Conservation (phyloP, 2,329 filamentous ascomycete genomes). For the Parastagonospora nodorum region DNA sequence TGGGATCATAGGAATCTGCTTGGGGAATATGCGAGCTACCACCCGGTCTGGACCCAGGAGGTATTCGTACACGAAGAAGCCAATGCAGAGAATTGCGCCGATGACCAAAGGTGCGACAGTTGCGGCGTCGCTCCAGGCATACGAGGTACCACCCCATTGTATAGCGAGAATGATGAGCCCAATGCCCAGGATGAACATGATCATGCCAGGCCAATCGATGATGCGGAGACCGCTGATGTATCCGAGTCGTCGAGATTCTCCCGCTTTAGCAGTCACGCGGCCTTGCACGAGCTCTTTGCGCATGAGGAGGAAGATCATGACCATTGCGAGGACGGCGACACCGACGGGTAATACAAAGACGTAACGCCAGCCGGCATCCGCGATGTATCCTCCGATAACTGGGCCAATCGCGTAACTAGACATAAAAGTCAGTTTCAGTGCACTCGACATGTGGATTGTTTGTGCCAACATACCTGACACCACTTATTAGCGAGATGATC, state of each 20-base stretch:
- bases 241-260: slow-evolving; percentile 38
- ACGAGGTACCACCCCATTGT: slow-evolving; percentile 63
- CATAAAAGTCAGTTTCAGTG: background rate
- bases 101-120: slow-evolving; percentile 61
- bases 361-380: slow-evolving; percentile 65
- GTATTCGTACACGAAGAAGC: slow-evolving; percentile 59
- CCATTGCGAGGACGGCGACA: slow-evolving; percentile 52
- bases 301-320: slow-evolving; percentile 62
- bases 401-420: slow-evolving; percentile 63
- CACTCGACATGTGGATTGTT: background rate
- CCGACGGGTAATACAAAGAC: slow-evolving; percentile 62
- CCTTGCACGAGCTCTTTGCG: slow-evolving; percentile 63
- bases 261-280: slow-evolving; percentile 47
- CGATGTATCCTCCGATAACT: slow-evolving; percentile 64
- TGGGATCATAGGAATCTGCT: slow-evolving; percentile 67
- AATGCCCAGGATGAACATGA: slow-evolving; percentile 42
- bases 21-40: slow-evolving; percentile 56
- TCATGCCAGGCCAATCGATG: slow-evolving; percentile 50
- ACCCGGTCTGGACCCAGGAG: slow-evolving; percentile 57
- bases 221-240: slow-evolving; percentile 47
- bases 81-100: slow-evolving; percentile 53
- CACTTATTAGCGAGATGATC: slow-evolving; percentile 67
- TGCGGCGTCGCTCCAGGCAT: slow-evolving; percentile 60
- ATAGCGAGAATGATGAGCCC: slow-evolving; percentile 45
- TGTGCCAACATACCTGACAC: slow-evolving; percentile 47